Percentiles rank a stretch among this genome's conserved stretches.
Evolutionary conservation across 257 asterid species (phyloP).

Genomic region (Pogostemon cablin): DNA sequence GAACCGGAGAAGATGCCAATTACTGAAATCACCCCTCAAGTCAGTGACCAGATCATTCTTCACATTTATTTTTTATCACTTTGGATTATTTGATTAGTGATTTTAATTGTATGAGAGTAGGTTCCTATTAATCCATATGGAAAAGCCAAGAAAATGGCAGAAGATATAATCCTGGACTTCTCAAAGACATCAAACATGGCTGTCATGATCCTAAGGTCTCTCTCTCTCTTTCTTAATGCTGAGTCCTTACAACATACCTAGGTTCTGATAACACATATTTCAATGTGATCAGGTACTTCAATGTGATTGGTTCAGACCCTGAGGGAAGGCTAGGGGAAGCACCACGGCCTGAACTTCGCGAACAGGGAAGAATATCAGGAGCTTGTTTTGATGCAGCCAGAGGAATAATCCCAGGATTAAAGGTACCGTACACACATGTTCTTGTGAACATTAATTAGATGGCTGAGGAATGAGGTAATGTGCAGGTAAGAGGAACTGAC

Average conservation of each 20-base stretch:
- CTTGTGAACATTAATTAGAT: neutral
- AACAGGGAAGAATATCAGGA: conserved; percentile 54
- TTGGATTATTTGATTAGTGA: neutral
- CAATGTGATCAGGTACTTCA: conserved; percentile 44
- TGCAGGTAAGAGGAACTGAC: conserved; percentile 49
- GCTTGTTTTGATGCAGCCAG: conserved; percentile 56
- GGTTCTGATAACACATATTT: no score
- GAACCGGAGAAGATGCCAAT: conserved; percentile 91
- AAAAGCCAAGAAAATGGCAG: conserved; percentile 96
- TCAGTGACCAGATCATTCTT: conserved; percentile 34
- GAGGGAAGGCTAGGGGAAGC: conserved; percentile 54
- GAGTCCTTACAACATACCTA: no score
- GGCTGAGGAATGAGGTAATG: neutral
- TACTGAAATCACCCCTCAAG: conserved; percentile 80
- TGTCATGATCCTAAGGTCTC: conserved; percentile 76
- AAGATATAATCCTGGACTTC: conserved; percentile 77
- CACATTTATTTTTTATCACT: neutral
- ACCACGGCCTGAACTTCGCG: conserved; percentile 53
- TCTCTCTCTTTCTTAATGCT: neutral
- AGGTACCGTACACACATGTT: conserved; percentile 31
- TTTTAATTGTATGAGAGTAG: conserved; percentile 31
- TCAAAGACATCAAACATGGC: conserved; percentile 79
- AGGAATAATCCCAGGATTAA: conserved; percentile 45
- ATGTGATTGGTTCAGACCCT: conserved; percentile 50
- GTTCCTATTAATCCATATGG: conserved; percentile 84